Evolutionary conservation across 1,284 basidiomycete species (phyloP).

Genomic region (Hymenochaete sp.): DNA sequence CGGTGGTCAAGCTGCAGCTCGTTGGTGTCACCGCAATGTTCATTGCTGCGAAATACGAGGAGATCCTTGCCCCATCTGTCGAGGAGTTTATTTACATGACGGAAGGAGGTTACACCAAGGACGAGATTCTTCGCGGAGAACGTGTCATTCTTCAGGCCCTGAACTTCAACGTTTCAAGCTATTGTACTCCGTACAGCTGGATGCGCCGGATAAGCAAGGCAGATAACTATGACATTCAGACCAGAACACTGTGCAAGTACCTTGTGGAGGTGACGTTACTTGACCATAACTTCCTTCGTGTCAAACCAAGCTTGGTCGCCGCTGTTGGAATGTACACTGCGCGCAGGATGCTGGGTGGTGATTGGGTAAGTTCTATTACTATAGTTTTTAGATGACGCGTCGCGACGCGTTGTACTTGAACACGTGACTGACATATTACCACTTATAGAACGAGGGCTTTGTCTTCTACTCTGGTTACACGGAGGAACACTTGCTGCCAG

Average conservation of each 20-base stretch:
- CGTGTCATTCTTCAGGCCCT: constrained; percentile 91
- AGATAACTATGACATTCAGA: constrained; percentile 98
- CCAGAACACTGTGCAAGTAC: constrained; percentile 95
- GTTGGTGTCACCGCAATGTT: constrained; percentile 97
- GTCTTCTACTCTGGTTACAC: constrained; percentile 92
- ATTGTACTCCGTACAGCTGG: constrained; percentile 99
- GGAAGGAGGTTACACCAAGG: constrained; percentile 85
- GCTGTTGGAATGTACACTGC: constrained; percentile 97
- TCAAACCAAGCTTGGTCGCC: constrained; percentile 91
- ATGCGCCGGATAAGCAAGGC: constrained; percentile 98
- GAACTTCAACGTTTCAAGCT: constrained; percentile 92
- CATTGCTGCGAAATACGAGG: constrained; percentile 98
- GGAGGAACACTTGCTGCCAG: constrained; percentile 81
- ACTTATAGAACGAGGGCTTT: constrained; percentile 75
- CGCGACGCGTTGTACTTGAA: constrained; percentile 12
- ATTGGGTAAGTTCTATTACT: constrained; percentile 68
- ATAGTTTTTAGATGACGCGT: constrained; percentile 11
- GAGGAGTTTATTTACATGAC: constrained; percentile 98
- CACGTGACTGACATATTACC: constrained; percentile 43
- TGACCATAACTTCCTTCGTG: constrained; percentile 89
- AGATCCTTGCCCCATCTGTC: constrained; percentile 89
- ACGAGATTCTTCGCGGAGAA: constrained; percentile 97
- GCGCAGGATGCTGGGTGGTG: constrained; percentile 82
- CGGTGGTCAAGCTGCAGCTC: constrained; percentile 91
- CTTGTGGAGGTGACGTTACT: constrained; percentile 93